Conservation (phyloP, 768 basidiomycete species). For the Kwoniella mangroviensis region DNA sequence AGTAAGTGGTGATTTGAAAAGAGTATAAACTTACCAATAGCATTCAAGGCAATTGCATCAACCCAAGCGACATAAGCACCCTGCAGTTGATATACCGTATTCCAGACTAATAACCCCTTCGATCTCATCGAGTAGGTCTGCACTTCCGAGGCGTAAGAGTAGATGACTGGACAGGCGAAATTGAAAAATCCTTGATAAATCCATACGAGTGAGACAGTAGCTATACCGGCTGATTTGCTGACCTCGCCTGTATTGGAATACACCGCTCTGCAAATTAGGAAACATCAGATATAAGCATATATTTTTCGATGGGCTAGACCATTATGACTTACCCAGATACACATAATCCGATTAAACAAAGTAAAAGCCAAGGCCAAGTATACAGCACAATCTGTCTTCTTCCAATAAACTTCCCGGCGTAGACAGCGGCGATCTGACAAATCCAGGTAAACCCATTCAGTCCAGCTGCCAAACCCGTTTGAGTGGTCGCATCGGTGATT, state of each 20-base stretch:
- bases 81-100: constrained; percentile 66
- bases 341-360: constrained; percentile 53
- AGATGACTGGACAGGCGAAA: constrained; percentile 36
- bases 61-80: constrained; percentile 73
- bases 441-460: constrained; percentile 56
- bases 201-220: constrained; percentile 56
- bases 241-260: constrained; percentile 42
- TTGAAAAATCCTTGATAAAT: constrained; percentile 57
- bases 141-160: constrained; percentile 54
- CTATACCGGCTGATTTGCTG: constrained; percentile 46
- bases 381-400: constrained; percentile 55
- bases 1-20: neutral
- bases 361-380: constrained; percentile 54
- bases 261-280: constrained; percentile 41
- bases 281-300: constrained; percentile 2
- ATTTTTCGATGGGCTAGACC: neutral
- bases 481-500: constrained; percentile 56
- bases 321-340: constrained; percentile 37
- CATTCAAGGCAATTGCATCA: constrained; percentile 62
- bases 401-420: constrained; percentile 52
- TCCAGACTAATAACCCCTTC: constrained; percentile 59
- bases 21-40: constrained; percentile 43
- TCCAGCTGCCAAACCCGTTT: constrained; percentile 59
- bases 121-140: constrained; percentile 58
- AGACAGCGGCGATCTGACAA: constrained; percentile 54